phyloP scores from a whole-genome alignment of 1,284 basidiomycete genomes.

The Austroboletus niveus region DNA sequence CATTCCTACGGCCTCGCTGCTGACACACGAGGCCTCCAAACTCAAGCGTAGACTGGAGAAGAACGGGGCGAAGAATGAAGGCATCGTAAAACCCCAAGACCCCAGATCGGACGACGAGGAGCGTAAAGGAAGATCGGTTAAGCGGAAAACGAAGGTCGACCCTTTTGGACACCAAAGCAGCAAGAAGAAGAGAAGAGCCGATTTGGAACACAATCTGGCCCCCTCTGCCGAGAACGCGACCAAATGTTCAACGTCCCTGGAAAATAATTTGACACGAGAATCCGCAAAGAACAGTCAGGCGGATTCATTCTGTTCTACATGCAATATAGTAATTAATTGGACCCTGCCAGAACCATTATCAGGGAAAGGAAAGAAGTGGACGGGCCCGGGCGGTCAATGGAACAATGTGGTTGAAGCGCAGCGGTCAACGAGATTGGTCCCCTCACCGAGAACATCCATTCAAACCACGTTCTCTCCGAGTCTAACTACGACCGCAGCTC shows the following conservation, averaged over 20 bases:
- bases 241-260: not conserved
- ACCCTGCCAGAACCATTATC: conserved; percentile 5
- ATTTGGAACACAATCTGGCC: not conserved
- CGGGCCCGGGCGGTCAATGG: not conserved
- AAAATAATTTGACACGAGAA: not conserved
- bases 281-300: conserved; percentile 13
- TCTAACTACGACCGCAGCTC: not conserved
- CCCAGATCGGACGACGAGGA: conserved; percentile 46
- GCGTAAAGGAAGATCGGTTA: conserved; percentile 54
- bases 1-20: conserved; percentile 44
- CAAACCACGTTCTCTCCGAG: conserved; percentile 6
- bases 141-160: conserved; percentile 56
- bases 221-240: not conserved
- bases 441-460: conserved; percentile 5
- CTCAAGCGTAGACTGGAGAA: conserved; percentile 56
- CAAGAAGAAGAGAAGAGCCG: conserved; percentile 30
- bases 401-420: not conserved
- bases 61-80: conserved; percentile 45
- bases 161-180: conserved; percentile 50
- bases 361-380: conserved; percentile 5
- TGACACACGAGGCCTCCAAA: conserved; percentile 48
- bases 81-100: conserved; percentile 37
- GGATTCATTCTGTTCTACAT: not conserved
- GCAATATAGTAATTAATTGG: conserved; percentile 12
- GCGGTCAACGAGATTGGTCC: not conserved